Conservation (phyloP, 495 filamentous ascomycete genomes). For the Daldinia vernicosa region DNA sequence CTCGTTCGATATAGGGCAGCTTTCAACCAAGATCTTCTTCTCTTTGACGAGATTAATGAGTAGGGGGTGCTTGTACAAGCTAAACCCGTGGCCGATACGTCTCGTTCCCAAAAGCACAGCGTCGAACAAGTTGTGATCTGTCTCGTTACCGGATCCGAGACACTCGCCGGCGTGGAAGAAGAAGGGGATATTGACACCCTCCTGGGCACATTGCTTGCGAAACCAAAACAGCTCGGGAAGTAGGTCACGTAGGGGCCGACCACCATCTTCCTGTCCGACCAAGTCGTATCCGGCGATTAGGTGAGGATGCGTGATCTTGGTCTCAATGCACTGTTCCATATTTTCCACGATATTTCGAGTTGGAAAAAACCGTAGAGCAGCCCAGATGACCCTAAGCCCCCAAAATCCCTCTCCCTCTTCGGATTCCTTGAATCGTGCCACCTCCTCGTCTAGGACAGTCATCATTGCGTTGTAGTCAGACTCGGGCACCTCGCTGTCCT, state of each 20-base stretch:
- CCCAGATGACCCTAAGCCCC: slow-evolving; percentile 91
- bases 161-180: slow-evolving; percentile 94
- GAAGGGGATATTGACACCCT: slow-evolving; percentile 88
- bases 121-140: slow-evolving; percentile 90
- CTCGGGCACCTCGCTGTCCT: slow-evolving; percentile 68
- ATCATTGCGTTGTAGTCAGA: slow-evolving; percentile 71
- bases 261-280: slow-evolving; percentile 84
- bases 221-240: slow-evolving; percentile 93
- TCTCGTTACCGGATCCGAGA: slow-evolving; percentile 76
- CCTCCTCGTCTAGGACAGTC: slow-evolving; percentile 75
- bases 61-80: slow-evolving; percentile 89
- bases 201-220: slow-evolving; percentile 79
- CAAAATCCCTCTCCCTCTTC: slow-evolving; percentile 79
- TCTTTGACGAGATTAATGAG: slow-evolving; percentile 87
- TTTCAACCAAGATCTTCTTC: slow-evolving; percentile 86
- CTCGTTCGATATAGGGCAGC: slow-evolving; percentile 86
- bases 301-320: slow-evolving; percentile 80
- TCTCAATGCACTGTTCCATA: slow-evolving; percentile 85
- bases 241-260: slow-evolving; percentile 76
- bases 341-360: slow-evolving; percentile 73
- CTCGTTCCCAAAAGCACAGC: slow-evolving; percentile 86
- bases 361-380: slow-evolving; percentile 68
- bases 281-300: slow-evolving; percentile 88
- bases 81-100: slow-evolving; percentile 88
- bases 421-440: slow-evolving; percentile 76